A percentile compares a stretch with the other conserved stretches of the same genome.
Evolutionary conservation across 2,329 filamentous ascomycete species (phyloP).

Genomic region (Alternaria gaisen): DNA sequence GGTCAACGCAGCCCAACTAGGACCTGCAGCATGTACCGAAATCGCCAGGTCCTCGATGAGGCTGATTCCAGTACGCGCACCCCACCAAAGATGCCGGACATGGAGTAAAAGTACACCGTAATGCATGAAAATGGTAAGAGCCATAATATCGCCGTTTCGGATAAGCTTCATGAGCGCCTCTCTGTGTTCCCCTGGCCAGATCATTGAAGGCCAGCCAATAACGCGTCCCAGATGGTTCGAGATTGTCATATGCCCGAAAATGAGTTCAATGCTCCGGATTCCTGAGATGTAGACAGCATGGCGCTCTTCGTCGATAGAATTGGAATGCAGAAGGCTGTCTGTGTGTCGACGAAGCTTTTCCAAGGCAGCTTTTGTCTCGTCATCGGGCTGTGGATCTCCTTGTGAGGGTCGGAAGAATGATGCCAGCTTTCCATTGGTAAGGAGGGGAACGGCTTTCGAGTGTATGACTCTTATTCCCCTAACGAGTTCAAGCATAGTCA

Average conservation of each 20-base stretch:
- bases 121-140: constrained; percentile 15
- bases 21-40: constrained; percentile 4
- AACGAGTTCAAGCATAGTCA: not conserved
- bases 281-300: not conserved
- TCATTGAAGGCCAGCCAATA: constrained; percentile 17
- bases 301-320: not conserved
- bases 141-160: constrained; percentile 16
- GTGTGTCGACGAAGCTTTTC: not conserved
- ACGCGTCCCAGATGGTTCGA: constrained; percentile 6
- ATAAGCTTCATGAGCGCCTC: constrained; percentile 12
- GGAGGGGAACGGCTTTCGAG: not conserved
- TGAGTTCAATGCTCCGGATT: not conserved
- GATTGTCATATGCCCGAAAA: not conserved
- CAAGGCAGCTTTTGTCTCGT: not conserved
- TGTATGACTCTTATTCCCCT: constrained; percentile 2
- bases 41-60: constrained; percentile 12
- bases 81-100: constrained; percentile 16
- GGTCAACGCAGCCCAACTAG: constrained; percentile 5
- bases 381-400: not conserved
- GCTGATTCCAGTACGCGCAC: constrained; percentile 4
- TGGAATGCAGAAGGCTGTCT: not conserved
- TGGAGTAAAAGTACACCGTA: constrained; percentile 22
- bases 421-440: not conserved
- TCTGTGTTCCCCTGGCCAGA: constrained; percentile 3
- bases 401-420: not conserved